Conservation (phyloP, 768 basidiomycete genomes). For the Solioccasus polychromus region DNA sequence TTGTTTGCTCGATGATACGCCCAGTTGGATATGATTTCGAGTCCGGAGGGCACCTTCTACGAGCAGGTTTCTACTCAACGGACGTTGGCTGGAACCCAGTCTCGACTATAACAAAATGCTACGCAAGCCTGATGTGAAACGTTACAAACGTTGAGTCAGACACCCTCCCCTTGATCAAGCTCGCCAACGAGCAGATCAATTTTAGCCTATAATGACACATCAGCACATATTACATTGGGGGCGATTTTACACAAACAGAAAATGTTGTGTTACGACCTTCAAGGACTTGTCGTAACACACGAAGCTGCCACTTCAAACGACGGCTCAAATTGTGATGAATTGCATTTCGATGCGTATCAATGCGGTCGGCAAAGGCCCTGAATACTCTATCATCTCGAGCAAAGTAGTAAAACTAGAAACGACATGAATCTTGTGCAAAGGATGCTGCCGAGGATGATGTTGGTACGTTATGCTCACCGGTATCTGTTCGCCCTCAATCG, state of each 20-base stretch:
- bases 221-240: background rate
- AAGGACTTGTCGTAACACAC: constrained; percentile 57
- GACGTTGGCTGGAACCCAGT: background rate
- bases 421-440: background rate
- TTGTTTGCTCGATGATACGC: constrained; percentile 82
- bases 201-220: constrained; percentile 44
- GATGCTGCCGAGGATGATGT: background rate
- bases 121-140: background rate
- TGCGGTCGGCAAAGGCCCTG: constrained; percentile 55
- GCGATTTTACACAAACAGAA: constrained; percentile 44
- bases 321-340: constrained; percentile 50
- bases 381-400: constrained; percentile 89
- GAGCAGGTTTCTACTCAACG: constrained; percentile 41
- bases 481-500: constrained; percentile 60
- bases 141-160: constrained; percentile 31
- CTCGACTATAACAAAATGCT: background rate
- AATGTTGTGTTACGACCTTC: constrained; percentile 67
- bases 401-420: constrained; percentile 77
- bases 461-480: constrained; percentile 70
- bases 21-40: constrained; percentile 54
- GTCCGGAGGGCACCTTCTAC: constrained; percentile 76
- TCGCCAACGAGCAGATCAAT: constrained; percentile 58
- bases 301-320: constrained; percentile 69
- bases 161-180: constrained; percentile 62
- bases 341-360: constrained; percentile 36